Base-by-base conservation (phyloP, 108 stramenopile species). In the Cyclostephanos tholiformis region DNA sequence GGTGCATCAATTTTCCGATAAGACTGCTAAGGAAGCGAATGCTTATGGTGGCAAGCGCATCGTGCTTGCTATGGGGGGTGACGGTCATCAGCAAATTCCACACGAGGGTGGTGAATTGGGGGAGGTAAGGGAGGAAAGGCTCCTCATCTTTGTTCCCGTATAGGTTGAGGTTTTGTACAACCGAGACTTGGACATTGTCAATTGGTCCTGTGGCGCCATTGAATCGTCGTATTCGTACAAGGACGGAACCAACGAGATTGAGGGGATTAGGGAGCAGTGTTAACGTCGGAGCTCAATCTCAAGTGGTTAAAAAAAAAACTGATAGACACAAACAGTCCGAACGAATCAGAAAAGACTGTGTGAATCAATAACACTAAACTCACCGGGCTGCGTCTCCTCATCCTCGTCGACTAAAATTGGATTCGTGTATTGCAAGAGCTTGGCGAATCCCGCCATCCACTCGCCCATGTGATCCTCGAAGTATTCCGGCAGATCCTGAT, bases 101-200 rank as follows among this genome's bases (percentile, higher is more conserved):
- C 32, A 97, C 90, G 29, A 91, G 74, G 13, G 77, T 63, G 6
- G 91, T 94, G 75, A 99, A 99, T 26, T 78, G 52, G 29, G 86
- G 77, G 17, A 98, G 80, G 65, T 76, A 87, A 10, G 91, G 88
- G 8, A 88, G 46, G 74, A 99, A 99, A 16, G 94, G 86, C 71
- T 99, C 99, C 67, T 99, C 99, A 68, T 99, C 98, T 84, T 97
- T 97, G 73, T 85, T 82, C 6, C 90, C 87, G 77, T 98, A 99
- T 17, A 97, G 86, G 32, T 87, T 86, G 6, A 99, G 69, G 78
- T 95, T 97, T 76, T 97, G 89, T 39, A 99, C 89, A 32, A 99
- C 90, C 16, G 97, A 96, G 10, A 93, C 84, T 82, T 98, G 97
- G 4, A 97, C 66, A 35, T 74, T 87, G 46, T 95, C 94, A 49